Percentiles rank a stretch among this genome's conserved stretches.
Conservation (phyloP, 1,284 basidiomycete genomes). For the Ceratobasidium sp. region DNA sequence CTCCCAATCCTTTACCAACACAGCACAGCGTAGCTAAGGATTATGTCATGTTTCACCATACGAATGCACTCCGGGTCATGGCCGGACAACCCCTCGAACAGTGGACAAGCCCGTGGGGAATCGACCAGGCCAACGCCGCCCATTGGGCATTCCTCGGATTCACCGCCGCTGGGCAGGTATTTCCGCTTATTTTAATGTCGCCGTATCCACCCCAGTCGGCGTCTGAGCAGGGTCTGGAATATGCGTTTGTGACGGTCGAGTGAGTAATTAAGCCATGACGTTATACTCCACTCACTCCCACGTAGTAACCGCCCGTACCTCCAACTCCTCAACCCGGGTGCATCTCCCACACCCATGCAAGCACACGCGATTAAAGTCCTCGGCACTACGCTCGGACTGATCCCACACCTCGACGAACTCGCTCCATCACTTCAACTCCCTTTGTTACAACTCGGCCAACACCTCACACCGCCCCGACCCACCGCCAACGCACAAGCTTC, state of each 20-base stretch:
- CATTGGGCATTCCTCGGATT: slow-evolving; percentile 54
- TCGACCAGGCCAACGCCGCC: slow-evolving; percentile 26
- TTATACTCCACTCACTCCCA: slow-evolving; percentile 39
- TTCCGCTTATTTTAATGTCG: slow-evolving; percentile 44
- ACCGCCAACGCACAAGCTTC: background rate
- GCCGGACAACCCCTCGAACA: slow-evolving; percentile 35
- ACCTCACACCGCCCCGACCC: slow-evolving; percentile 30
- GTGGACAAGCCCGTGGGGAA: slow-evolving; percentile 38
- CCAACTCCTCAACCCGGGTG: slow-evolving; percentile 57
- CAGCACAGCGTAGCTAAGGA: slow-evolving; percentile 34
- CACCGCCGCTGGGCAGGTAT: slow-evolving; percentile 59
- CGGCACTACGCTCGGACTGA: slow-evolving; percentile 69
- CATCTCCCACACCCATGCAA: slow-evolving; percentile 65
- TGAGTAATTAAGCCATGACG: slow-evolving; percentile 51
- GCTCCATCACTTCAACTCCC: slow-evolving; percentile 61
- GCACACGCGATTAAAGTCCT: slow-evolving; percentile 71
- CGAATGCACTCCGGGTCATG: slow-evolving; percentile 41
- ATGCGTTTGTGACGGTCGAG: slow-evolving; percentile 64
- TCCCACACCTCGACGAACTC: slow-evolving; percentile 50
- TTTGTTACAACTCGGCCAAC: slow-evolving; percentile 55
- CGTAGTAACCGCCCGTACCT: slow-evolving; percentile 67
- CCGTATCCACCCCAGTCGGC: slow-evolving; percentile 13
- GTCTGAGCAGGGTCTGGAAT: slow-evolving; percentile 59
- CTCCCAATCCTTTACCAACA: slow-evolving; percentile 15
- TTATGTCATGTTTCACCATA: slow-evolving; percentile 41